Base-by-base conservation (phyloP, 2,329 filamentous ascomycete genomes). In the Metarhizium brunneum region DNA sequence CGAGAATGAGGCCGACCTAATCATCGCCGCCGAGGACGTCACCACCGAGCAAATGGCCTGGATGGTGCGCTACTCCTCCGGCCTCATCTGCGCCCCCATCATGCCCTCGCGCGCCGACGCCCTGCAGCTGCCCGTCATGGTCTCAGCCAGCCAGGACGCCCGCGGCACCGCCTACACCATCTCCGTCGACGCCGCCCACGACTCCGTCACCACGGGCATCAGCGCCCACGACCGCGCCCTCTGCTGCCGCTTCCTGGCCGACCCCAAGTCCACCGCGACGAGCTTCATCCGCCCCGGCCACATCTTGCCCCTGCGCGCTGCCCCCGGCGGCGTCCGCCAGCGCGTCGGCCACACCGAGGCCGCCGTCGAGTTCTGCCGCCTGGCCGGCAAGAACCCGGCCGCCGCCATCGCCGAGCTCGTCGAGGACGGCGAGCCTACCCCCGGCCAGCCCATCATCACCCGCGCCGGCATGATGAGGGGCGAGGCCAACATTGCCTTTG, bases 1-100 rank as follows among this genome's bases (percentile, higher is more conserved):
- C 71, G 94, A 99, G 73, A 99, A 99, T 72, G 94, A 99, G 80
- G 94, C 92, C 71, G 94, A 99, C 75, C 83, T 99, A 51, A 96
- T 97, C 72, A 95, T 97, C 68, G 90, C 94, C 62, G 92, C 91
- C 59, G 78, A 90, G 62, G 81, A 87, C 65, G 76, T 96, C 61
- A 96, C 92, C 8, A 80, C 91, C 29, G 82, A 88, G 61, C 92
- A 97, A 74, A 95, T 95, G 85, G 90, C 91, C 65, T 99, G 96
- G 78, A 86, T 99, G 81, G 83, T 99, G 71, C 90, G 91, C 66
- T 84, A 96, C 77, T 88, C 88, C 43, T 90, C 90, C 3, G 94
- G 94, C 68, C 84, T 92, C 67, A 86, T 99, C 75, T 97, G 94
- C 83, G 88, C 88, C 0, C 92, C 94, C 16, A 79, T 97, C 58